Evolutionary conservation across 768 basidiomycete species (phyloP).

Genomic region (Lactarius trivialis): DNA sequence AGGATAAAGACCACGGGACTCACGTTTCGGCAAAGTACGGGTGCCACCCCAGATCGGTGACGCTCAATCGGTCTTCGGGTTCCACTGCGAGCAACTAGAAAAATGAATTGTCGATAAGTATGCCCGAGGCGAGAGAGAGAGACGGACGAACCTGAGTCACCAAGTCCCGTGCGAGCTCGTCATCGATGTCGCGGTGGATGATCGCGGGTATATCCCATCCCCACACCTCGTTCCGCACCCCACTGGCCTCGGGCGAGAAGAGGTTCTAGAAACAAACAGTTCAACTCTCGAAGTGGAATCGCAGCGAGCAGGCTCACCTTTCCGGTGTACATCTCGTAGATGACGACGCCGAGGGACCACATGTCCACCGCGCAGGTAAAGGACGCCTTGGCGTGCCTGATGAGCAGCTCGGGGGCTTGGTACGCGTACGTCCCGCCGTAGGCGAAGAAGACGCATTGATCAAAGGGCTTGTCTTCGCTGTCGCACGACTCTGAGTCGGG

Average conservation of each 20-base stretch:
- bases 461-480: neutral
- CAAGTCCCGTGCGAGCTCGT: neutral
- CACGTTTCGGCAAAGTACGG: constrained; percentile 4
- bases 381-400: neutral
- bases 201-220: constrained; percentile 10
- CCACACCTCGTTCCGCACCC: constrained; percentile 16
- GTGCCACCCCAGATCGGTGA: neutral
- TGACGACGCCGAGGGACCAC: constrained; percentile 17
- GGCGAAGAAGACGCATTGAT: neutral
- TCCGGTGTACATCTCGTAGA: constrained; percentile 13
- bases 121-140: neutral
- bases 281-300: no score
- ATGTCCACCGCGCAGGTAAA: constrained; percentile 19
- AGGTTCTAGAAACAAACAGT: neutral
- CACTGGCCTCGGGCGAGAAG: constrained; percentile 1
- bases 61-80: neutral
- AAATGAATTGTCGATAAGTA: neutral
- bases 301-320: neutral
- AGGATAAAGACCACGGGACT: neutral
- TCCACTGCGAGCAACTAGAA: constrained; percentile 13
- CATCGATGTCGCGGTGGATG: neutral
- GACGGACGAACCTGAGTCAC: constrained; percentile 2
- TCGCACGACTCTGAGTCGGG: neutral
- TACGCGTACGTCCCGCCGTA: constrained; percentile 19
- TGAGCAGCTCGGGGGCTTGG: constrained; percentile 19